Evolutionary conservation across 768 basidiomycete genomes (phyloP), one percentile per base, ranked within the genome.

Genomic region (Brasilioporus rufonigricans): DNA sequence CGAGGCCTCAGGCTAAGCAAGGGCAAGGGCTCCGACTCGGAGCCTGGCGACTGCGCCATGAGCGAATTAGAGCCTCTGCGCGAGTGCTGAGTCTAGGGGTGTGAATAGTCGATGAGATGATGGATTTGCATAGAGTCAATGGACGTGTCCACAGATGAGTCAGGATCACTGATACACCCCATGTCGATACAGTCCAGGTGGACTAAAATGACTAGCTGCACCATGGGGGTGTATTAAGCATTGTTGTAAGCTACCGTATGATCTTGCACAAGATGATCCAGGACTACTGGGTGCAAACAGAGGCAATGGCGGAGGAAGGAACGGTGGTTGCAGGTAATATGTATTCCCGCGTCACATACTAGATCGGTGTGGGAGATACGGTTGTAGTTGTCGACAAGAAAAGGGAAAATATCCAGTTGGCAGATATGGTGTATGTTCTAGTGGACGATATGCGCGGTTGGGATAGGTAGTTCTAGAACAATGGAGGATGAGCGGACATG

Each of bases 141-240:
- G 18, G 68, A 71, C 49, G 56, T 19, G 33, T 57, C 35, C 58
- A 52, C 19, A 58, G 69, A 29, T 2, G 70, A 24, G 49, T 66
- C 57, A 50, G 70, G 69, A 36, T 74, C 78, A 85, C 80, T 66
- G 74, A 64, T 75, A 78, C 39, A n/a, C n/a, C n/a, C n/a, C n/a
- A n/a, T 68, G 57, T 1, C 72, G 69, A 45, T 73, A 76, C 0
- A 71, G 64, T 9, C 71, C 74, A 0, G 73, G 61, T 56, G 76
- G 3, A 5, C 32, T 39, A 59, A 75, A 81, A 53, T 39, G 71
- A 59, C 43, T 66, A 56, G 33, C 69, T 57, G 48, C 69, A 63
- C 68, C 68, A 32, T 69, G 73, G 3, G 56, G 61, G 24, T 64
- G 43, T 27, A 50, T 48, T 29, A 33, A 43, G 43, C 55, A 58